Evolutionary conservation across 1,284 basidiomycete species (phyloP).

Genomic region (Puccinia coronata): DNA sequence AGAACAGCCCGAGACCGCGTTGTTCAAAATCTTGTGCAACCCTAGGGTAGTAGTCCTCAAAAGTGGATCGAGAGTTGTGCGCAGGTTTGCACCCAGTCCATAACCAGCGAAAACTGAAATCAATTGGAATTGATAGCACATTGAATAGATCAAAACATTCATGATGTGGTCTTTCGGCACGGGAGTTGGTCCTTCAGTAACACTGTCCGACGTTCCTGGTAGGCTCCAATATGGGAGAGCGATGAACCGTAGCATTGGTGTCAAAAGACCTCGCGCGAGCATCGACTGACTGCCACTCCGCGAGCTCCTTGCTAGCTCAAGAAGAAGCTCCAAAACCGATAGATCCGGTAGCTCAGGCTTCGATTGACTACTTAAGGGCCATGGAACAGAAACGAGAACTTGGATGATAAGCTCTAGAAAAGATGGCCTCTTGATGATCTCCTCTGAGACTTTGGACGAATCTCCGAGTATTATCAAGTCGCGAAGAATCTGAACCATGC

Average conservation of each 20-base stretch:
- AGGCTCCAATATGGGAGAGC: slow-evolving; percentile 45
- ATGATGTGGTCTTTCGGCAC: slow-evolving; percentile 3
- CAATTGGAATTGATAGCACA: slow-evolving; percentile 29
- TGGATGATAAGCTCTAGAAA: slow-evolving; percentile 43
- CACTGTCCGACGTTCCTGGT: background rate
- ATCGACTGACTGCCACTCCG: slow-evolving; percentile 42
- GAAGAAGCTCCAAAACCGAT: slow-evolving; percentile 29
- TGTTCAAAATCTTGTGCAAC: slow-evolving; percentile 22
- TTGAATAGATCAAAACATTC: slow-evolving; percentile 30
- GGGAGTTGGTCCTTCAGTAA: background rate
- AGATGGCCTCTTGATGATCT: slow-evolving; percentile 28
- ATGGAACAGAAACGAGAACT: slow-evolving; percentile 41
- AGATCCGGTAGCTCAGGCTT: slow-evolving; percentile 21
- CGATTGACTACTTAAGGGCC: slow-evolving; percentile 14
- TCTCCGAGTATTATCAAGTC: slow-evolving; percentile 33
- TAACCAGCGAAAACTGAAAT: slow-evolving; percentile 39
- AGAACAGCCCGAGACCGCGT: background rate
- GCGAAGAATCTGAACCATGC: slow-evolving; percentile 34
- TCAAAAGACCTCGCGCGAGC: slow-evolving; percentile 40
- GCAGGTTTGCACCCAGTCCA: slow-evolving; percentile 39
- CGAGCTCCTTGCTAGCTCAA: slow-evolving; percentile 24
- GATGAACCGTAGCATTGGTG: slow-evolving; percentile 44
- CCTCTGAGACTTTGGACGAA: slow-evolving; percentile 31
- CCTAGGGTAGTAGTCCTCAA: slow-evolving; percentile 21
- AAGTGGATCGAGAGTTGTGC: slow-evolving; percentile 41